Conservation (phyloP, 257 asterid species). For the Solanum piurae region DNA sequence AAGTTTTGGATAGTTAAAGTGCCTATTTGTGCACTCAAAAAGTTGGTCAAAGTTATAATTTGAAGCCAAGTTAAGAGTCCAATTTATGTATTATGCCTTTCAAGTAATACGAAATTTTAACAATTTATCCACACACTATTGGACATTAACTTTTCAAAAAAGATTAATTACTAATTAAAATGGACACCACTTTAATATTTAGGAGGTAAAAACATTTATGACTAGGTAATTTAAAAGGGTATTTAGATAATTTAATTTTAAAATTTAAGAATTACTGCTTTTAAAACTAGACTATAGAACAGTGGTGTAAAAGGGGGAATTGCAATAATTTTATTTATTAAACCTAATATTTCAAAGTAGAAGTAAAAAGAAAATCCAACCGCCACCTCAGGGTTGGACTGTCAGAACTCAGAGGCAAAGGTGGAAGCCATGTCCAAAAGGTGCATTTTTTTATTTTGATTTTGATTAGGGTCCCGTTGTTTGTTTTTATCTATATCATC, state of each 20-base stretch:
- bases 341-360: background rate
- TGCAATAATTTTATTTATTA: background rate
- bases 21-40: no score
- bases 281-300: background rate
- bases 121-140: no score
- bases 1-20: no score
- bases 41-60: no score
- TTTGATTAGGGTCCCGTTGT: background rate
- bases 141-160: background rate
- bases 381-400: background rate
- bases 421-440: background rate
- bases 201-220: background rate
- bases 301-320: background rate
- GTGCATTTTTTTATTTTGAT: background rate
- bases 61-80: no score
- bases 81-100: no score
- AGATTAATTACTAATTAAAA: background rate
- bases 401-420: background rate
- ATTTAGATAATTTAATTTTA: background rate
- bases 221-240: background rate
- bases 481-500: background rate
- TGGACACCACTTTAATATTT: background rate
- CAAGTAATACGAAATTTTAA: no score
- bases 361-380: background rate
- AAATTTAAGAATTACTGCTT: background rate